Conservation (phyloP, 306 rosid genomes). For the Begonia fuchsioides region DNA sequence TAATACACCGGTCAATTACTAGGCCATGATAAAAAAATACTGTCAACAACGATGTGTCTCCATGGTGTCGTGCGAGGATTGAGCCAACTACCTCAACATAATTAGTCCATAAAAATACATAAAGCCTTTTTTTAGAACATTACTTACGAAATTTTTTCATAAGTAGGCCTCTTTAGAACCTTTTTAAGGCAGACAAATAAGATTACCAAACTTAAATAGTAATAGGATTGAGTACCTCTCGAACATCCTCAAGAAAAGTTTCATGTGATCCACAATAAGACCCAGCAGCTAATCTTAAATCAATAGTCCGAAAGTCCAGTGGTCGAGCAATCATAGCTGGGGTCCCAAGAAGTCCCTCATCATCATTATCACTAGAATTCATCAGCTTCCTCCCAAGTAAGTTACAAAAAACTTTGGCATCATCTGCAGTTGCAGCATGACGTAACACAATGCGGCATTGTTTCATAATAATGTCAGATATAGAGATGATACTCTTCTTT, state of each 20-base stretch:
- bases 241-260: slow-evolving; percentile 88
- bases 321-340: slow-evolving; percentile 95
- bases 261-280: slow-evolving; percentile 79
- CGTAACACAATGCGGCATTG: slow-evolving; percentile 87
- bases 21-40: too few relatives aligned
- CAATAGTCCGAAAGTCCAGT: slow-evolving; percentile 90
- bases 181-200: not conserved
- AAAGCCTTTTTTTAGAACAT: too few relatives aligned
- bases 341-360: slow-evolving; percentile 92
- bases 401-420: slow-evolving; percentile 78
- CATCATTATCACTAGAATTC: slow-evolving; percentile 86
- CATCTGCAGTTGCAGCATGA: slow-evolving; percentile 77
- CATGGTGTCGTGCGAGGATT: too few relatives aligned
- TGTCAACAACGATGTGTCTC: too few relatives aligned
- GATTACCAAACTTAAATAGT: slow-evolving; percentile 6
- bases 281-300: slow-evolving; percentile 81
- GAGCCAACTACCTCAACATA: too few relatives aligned
- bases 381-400: slow-evolving; percentile 80
- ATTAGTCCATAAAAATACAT: too few relatives aligned
- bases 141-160: too few relatives aligned
- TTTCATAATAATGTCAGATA: slow-evolving; percentile 73
- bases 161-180: too few relatives aligned
- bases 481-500: slow-evolving; percentile 38
- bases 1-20: too few relatives aligned
- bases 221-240: slow-evolving; percentile 48